Evolutionary conservation across 1,139 yeast genomes (phyloP), one percentile per base, ranked within the genome.

Genomic region (Suhomyces terraborum): DNA sequence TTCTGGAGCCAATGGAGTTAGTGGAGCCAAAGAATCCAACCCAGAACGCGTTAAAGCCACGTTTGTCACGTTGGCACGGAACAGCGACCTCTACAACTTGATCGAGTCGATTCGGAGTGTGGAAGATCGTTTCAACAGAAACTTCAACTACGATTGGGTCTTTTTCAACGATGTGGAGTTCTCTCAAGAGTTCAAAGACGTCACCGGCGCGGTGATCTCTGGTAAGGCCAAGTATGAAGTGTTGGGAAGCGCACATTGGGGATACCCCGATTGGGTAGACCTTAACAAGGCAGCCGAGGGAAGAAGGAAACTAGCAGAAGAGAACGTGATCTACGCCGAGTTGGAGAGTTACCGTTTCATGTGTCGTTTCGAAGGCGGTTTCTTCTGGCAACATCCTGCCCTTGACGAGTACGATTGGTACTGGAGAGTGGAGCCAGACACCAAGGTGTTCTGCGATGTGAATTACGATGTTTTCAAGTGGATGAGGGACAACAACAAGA

Each of bases 371-470:
- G 84, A 86, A 57, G 78, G 91, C 0, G 95, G 95, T 1, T 72
- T 75, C 47, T 89, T 89, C 58, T 87, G 79, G 66, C 77, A 80
- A 48, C 95, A 89, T 60, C 84, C 84, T 3, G 60, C 85, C 47
- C 81, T 91, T 36, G 69, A 59, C 41, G 72, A 79, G 42, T 74
- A 80, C 46, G 88, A 88, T 46, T 89, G 95, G 94, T 89, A 88
- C 65, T 89, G 97, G 96, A 69, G 89, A 49, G 85, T 84, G 18
- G 89, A 84, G 57, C 87, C 89, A 2, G 83, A 79, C 42, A 77
- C 81, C 46, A 65, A 69, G 45, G 67, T 82, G 48, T 72, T 66
- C 52, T 84, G 91, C 62, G 87, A 83, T 58, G 66, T 84, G 44
- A 69, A 77, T 46, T 76, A 79, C 55, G 91, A 84, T 55, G 74